Evolutionary conservation across 2,329 filamentous ascomycete genomes (phyloP).

Genomic region (Thelonectria olida): DNA sequence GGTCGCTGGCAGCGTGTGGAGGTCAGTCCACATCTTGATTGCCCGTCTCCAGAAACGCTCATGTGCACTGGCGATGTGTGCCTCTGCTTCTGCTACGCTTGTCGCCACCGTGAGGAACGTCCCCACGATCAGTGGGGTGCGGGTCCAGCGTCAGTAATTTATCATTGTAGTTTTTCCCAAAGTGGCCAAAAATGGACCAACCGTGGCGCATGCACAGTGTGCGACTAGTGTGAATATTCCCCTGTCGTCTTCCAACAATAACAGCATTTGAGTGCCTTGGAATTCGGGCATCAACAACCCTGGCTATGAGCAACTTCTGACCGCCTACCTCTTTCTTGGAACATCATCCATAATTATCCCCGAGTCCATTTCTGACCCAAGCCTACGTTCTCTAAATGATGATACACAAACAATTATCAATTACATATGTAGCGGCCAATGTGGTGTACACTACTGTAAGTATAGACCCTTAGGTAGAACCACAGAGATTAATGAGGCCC

Average conservation of each 20-base stretch:
- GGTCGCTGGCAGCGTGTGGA: no score
- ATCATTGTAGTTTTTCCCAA: background rate
- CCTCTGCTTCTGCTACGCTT: no score
- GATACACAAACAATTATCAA: no score
- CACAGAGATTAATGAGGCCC: background rate
- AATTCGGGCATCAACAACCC: background rate
- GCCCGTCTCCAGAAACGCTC: no score
- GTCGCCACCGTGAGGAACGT: no score
- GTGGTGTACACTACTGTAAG: no score
- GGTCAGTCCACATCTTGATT: no score
- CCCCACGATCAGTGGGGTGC: background rate
- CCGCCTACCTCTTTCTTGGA: background rate
- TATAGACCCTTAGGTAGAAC: background rate
- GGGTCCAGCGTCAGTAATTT: background rate
- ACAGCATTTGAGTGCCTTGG: background rate
- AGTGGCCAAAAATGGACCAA: background rate
- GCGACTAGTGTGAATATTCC: background rate
- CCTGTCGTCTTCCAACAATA: background rate
- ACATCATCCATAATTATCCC: no score
- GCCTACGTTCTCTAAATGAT: no score
- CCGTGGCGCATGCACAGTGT: background rate
- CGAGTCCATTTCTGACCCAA: background rate
- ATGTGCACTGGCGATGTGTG: no score
- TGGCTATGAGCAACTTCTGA: no score
- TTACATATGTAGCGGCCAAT: no score